Evolutionary conservation across 768 basidiomycete genomes (phyloP).

Genomic region (Trametes cingulata): DNA sequence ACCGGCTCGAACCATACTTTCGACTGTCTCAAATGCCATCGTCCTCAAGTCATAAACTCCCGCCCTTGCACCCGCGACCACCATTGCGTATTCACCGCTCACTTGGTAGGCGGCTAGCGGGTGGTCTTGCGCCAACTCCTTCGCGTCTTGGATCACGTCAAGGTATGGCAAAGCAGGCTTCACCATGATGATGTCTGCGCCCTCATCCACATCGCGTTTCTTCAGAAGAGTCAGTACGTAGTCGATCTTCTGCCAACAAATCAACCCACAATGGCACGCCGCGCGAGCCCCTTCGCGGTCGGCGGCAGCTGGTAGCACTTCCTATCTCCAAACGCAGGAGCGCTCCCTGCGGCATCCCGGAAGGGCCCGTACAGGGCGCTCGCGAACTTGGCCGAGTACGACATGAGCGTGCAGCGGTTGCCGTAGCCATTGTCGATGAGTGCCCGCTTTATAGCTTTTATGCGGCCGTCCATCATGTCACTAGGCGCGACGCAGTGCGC

Average conservation of each 20-base stretch:
- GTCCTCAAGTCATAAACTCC: slow-evolving; percentile 90
- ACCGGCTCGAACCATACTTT: slow-evolving; percentile 93
- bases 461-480: slow-evolving; percentile 99
- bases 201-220: slow-evolving; percentile 87
- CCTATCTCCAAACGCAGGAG: slow-evolving; percentile 90
- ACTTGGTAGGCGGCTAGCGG: slow-evolving; percentile 98
- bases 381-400: slow-evolving; percentile 97
- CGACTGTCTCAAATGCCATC: slow-evolving; percentile 94
- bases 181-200: slow-evolving; percentile 99
- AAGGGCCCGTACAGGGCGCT: slow-evolving; percentile 96
- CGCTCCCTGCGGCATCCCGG: slow-evolving; percentile 98
- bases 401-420: slow-evolving; percentile 92
- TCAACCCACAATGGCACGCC: slow-evolving; percentile 84
- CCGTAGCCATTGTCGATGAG: slow-evolving; percentile 83
- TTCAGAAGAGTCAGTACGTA: slow-evolving; percentile 33
- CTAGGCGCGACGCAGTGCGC: slow-evolving; percentile 98
- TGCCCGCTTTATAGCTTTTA: slow-evolving; percentile 83
- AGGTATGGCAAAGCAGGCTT: slow-evolving; percentile 96
- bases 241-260: neutral
- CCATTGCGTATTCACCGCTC: slow-evolving; percentile 97
- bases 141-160: slow-evolving; percentile 91
- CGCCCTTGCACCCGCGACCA: slow-evolving; percentile 88
- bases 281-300: slow-evolving; percentile 81
- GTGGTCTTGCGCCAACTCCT: slow-evolving; percentile 76
- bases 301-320: slow-evolving; percentile 99